phyloP scores from a whole-genome alignment of 2,329 filamentous ascomycete species.

The Grosmannia penicillata region DNA sequence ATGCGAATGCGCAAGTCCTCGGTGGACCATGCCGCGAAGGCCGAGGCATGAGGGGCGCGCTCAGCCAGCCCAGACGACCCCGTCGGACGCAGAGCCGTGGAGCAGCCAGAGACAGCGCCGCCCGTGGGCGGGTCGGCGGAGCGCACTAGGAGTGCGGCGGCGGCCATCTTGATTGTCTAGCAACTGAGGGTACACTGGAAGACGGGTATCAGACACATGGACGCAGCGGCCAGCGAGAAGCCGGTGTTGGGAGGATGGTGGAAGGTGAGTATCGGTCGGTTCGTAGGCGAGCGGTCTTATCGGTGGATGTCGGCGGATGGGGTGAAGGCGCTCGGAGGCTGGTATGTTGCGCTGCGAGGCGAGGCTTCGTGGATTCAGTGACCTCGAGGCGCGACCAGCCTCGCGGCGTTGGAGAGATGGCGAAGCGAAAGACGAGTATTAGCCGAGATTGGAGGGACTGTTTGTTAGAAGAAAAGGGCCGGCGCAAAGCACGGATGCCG shows the following conservation, averaged over 20 bases:
- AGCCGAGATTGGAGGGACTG: no score
- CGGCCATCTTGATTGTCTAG: conserved; percentile 37
- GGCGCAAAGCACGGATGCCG: no score
- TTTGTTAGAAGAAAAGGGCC: no score
- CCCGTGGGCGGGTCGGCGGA: conserved; percentile 24
- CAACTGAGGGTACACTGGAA: conserved; percentile 25
- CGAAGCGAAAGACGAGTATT: no score
- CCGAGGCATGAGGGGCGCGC: not conserved
- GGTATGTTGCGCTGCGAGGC: no score
- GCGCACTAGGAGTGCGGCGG: conserved; percentile 30
- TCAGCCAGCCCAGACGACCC: conserved; percentile 22
- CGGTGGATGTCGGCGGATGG: no score
- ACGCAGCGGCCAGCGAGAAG: conserved; percentile 20
- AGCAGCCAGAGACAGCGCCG: conserved; percentile 21
- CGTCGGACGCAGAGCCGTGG: conserved; percentile 18
- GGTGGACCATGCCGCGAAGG: conserved; percentile 9
- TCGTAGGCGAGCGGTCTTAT: not conserved
- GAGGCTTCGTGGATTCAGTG: no score
- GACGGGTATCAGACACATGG: conserved; percentile 35
- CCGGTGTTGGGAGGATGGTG: conserved; percentile 2
- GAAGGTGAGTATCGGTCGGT: not conserved
- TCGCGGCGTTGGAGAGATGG: no score
- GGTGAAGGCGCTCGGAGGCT: no score
- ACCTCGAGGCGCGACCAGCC: no score
- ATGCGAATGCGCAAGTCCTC: conserved; percentile 19